phyloP scores from a whole-genome alignment of 1,139 yeast species.

The Ogataea hybrid region DNA sequence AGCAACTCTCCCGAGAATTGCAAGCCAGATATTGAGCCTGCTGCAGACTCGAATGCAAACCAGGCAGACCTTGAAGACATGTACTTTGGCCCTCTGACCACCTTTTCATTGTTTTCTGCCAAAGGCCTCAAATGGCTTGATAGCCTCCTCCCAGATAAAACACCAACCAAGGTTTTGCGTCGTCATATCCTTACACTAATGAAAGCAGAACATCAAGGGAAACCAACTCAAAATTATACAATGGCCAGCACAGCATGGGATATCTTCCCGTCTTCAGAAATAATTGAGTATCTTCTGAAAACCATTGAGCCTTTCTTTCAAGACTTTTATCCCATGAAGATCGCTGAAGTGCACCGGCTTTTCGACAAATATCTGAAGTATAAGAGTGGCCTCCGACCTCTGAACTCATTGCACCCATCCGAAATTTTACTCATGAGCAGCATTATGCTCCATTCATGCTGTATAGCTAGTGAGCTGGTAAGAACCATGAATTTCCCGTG shows the following conservation, averaged over 20 bases:
- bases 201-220: conserved; percentile 17
- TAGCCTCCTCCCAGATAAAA: background rate
- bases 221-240: conserved; percentile 34
- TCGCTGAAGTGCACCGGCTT: conserved; percentile 7
- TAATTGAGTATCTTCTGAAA: conserved; percentile 16
- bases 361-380: conserved; percentile 24
- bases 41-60: background rate
- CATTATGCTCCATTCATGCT: conserved; percentile 20
- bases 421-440: conserved; percentile 30
- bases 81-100: conserved; percentile 7
- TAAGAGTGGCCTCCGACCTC: conserved; percentile 24
- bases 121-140: conserved; percentile 9
- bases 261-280: conserved; percentile 32
- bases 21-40: background rate
- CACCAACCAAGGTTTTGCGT: conserved; percentile 4
- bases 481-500: background rate
- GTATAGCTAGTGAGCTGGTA: conserved; percentile 8
- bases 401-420: conserved; percentile 25
- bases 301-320: conserved; percentile 5
- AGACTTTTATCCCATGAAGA: background rate
- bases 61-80: conserved; percentile 5
- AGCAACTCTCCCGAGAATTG: background rate
- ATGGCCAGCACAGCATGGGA: conserved; percentile 26
- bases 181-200: background rate
- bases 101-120: conserved; percentile 12